Evolutionary conservation across 2,329 filamentous ascomycete genomes (phyloP), one percentile per base, ranked within the genome.

Genomic region (Calonectria hongkongensis): DNA sequence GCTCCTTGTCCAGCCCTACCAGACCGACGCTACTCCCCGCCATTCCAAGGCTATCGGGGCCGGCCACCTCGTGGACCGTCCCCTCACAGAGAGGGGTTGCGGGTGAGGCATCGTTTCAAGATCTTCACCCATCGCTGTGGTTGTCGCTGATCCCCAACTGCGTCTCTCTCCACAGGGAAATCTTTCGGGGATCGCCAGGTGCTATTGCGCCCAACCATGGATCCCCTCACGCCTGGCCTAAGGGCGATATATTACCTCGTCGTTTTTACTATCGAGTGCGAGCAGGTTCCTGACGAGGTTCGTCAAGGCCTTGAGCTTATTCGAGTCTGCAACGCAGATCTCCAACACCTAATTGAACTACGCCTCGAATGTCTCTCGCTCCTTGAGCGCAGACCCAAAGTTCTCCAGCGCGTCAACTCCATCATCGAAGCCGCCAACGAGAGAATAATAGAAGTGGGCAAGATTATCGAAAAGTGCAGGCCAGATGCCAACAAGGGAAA

Each of bases 321-420:
- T 0, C 76, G 79, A 6, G 81, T 78, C n/a, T 83, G 81, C 64
- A 72, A 83, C 36, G 66, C 68, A 8, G 82, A 83, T 58, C 76
- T 83, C 6, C 79, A 83, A 33, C 78, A 81, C n/a, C 77, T 83
- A 21, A 82, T 83, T 45, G 76, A 79, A n/a, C 70, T 83, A 0
- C 79, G 82, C 3, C 78, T 80, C 21, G 74, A 81, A 30, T 78
- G 78, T 27, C 73, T 83, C 3, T 47, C 68, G 3, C 73, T 82
- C 3, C 76, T 83, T 0, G 58, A 78, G 21, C 72, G 72, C 4
- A 76, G 77, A 0, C 77, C 79, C 13, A 68, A 67, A 21, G 76
- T 81, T 15, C 76, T 83, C n/a, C 63, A 74, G 2, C 80, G 81
- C 3, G 75, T 82, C 15, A 77, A 82, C 66, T 65, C 41, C 36